Conservation (phyloP, 2,329 filamentous ascomycete genomes). For the Leptodontidium sp. region DNA sequence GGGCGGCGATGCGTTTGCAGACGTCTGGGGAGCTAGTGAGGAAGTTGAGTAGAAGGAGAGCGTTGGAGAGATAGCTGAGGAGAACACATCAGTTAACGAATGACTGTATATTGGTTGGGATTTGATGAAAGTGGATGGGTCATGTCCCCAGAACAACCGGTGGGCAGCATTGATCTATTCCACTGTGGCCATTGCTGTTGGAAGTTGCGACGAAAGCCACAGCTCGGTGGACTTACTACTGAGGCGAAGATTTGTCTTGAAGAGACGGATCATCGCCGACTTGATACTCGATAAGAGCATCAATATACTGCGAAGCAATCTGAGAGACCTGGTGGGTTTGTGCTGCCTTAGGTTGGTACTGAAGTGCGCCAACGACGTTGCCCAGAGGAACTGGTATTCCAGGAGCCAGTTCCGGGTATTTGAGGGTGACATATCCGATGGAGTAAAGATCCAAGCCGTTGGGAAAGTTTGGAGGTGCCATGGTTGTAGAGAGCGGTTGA, state of each 20-base stretch:
- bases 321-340: constrained; percentile 38
- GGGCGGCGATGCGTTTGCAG: constrained; percentile 32
- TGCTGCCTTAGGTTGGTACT: constrained; percentile 18
- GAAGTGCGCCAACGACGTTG: constrained; percentile 37
- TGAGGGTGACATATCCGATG: constrained; percentile 38
- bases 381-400: constrained; percentile 27
- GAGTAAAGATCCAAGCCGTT: constrained; percentile 35
- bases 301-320: constrained; percentile 40
- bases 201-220: neutral
- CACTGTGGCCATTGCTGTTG: neutral
- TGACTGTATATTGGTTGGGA: neutral
- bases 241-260: constrained; percentile 32
- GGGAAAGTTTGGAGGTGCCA: constrained; percentile 37
- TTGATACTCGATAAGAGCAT: constrained; percentile 38
- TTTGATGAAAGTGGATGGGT: neutral
- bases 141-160: neutral
- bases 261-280: constrained; percentile 34
- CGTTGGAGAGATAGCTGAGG: constrained; percentile 36
- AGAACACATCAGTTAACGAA: neutral
- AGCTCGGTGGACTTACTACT: constrained; percentile 33
- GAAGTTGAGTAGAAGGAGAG: constrained; percentile 38
- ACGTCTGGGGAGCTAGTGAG: constrained; percentile 38
- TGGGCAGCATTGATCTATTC: constrained; percentile 26
- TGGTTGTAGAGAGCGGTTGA: constrained; percentile 15
- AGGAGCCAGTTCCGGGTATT: constrained; percentile 34